A percentile compares a stretch with the other conserved stretches of the same genome.
These are phyloP conservation scores for Tolypocladium album DNA, from an alignment of 2,329 filamentous ascomycete species.

Conservation along the genomic window DNA sequence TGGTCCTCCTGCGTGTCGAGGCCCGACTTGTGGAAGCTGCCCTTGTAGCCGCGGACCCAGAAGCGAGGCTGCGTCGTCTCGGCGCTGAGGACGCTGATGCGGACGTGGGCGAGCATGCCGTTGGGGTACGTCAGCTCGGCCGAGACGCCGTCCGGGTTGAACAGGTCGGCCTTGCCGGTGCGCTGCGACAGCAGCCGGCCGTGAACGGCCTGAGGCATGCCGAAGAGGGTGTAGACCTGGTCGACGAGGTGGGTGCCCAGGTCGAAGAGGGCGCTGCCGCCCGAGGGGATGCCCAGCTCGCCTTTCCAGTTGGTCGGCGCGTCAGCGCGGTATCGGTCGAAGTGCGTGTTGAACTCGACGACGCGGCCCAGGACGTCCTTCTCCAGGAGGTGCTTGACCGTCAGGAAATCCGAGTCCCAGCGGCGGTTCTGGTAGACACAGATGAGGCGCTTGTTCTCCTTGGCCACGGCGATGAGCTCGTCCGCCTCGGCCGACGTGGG, in stretches of 20 bases:
- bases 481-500: slow-evolving; percentile 59
- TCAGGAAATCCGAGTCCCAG: slow-evolving; percentile 69
- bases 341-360: slow-evolving; percentile 70
- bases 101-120: slow-evolving; percentile 56
- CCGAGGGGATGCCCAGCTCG: slow-evolving; percentile 43
- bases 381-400: slow-evolving; percentile 50
- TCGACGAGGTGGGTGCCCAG: slow-evolving; percentile 69
- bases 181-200: slow-evolving; percentile 59
- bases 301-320: slow-evolving; percentile 58
- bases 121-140: slow-evolving; percentile 55
- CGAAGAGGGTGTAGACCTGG: slow-evolving; percentile 62
- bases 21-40: slow-evolving; percentile 60
- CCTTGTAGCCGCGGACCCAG: slow-evolving; percentile 67
- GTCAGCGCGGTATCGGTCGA: slow-evolving; percentile 60
- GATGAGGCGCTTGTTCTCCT: slow-evolving; percentile 38
- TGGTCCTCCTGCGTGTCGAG: slow-evolving; percentile 70
- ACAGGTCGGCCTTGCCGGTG: slow-evolving; percentile 31
- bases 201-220: slow-evolving; percentile 55
- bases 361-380: slow-evolving; percentile 56
- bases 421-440: slow-evolving; percentile 70
- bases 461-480: slow-evolving; percentile 45
- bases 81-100: slow-evolving; percentile 57
- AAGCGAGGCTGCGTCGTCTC: slow-evolving; percentile 62
- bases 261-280: slow-evolving; percentile 61
- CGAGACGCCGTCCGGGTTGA: slow-evolving; percentile 47